phyloP scores from a whole-genome alignment of 129 eudicot species.

The Sambucus nigra region DNA sequence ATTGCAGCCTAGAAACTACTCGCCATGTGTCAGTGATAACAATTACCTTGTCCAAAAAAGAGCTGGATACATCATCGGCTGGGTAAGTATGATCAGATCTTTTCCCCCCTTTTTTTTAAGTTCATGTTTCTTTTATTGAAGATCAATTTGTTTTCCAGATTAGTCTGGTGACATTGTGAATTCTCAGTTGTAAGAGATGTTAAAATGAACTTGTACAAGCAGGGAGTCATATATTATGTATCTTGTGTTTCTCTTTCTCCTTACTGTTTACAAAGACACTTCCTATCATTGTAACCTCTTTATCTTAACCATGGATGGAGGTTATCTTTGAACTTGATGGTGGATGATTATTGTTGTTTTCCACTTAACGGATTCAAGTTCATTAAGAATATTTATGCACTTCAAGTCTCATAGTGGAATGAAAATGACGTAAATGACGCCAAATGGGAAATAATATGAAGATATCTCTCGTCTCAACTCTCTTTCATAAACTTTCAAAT shows the following conservation, averaged over 20 bases:
- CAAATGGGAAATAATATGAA: too few species aligned
- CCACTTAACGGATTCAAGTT: neutral
- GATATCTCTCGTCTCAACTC: too few species aligned
- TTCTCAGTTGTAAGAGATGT: neutral
- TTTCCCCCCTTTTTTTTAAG: neutral
- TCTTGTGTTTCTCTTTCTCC: neutral
- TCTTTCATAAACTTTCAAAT: too few species aligned
- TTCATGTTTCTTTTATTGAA: neutral
- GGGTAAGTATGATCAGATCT: slow-evolving; percentile 25
- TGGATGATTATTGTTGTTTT: neutral
- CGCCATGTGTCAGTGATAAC: slow-evolving; percentile 63
- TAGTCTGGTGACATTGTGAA: neutral
- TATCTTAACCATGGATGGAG: too few species aligned
- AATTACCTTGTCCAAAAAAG: slow-evolving; percentile 49
- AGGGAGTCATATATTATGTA: too few species aligned
- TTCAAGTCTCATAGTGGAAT: neutral
- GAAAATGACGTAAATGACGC: too few species aligned
- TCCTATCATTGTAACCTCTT: too few species aligned
- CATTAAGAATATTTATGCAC: neutral
- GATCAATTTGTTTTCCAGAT: neutral
- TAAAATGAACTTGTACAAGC: too few species aligned
- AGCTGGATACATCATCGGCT: slow-evolving; percentile 36
- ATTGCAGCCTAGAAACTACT: slow-evolving; percentile 56
- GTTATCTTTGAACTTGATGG: too few species aligned
- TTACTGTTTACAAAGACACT: too few species aligned